Evolutionary conservation across 208 protist genomes (phyloP), one percentile per base, ranked within the genome.

Genomic region (Histomonas meleagridis): DNA sequence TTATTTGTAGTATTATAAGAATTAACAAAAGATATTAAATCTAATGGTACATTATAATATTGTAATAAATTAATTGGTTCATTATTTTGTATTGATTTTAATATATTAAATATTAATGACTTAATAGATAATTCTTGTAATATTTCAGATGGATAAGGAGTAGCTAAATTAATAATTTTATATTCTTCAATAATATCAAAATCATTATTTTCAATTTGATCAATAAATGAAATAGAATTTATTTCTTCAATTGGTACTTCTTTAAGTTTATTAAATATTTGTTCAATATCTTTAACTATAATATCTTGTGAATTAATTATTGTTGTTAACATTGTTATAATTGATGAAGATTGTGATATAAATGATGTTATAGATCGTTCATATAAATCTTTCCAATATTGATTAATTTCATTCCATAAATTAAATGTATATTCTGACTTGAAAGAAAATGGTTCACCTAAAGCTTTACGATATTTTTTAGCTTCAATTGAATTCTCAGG

Each of bases 371-470:
- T 14, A 38, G 40, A 51, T 55, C 55, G n/a, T 16, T 86, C 16
- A 1, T 38, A 86, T 7, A 86, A 32, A 18, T 40, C 18, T n/a
- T 86, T 43, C 76, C 76, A 86, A 46, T 86, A 43, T 86, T 86
- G 26, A n/a, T 86, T 86, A 16, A 86, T 86, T 49, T 55, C 32
- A 0, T 86, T 10, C 76, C 76, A 86, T 43, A 86, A 43, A 38
- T 26, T 55, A 28, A 55, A 86, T 0, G 76, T 26, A 40, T 86
- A 7, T 21, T 46, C 46, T 12, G 35, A 51, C 76, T 86, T 86
- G 76, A 86, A 86, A 38, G 40, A n/a, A 28, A 86, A 86, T 38
- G 76, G 76, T 55, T 86, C 76, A 10, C 76, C 76, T 40, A 86
- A 32, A 7, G 1, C 7, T 16, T 55, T 53, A 26, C 76, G 51